A percentile compares a stretch with the other conserved stretches of the same genome.
These are phyloP conservation scores for Protostelium mycophagum DNA, from an alignment of 78 protist species.

Conservation along the genomic window DNA sequence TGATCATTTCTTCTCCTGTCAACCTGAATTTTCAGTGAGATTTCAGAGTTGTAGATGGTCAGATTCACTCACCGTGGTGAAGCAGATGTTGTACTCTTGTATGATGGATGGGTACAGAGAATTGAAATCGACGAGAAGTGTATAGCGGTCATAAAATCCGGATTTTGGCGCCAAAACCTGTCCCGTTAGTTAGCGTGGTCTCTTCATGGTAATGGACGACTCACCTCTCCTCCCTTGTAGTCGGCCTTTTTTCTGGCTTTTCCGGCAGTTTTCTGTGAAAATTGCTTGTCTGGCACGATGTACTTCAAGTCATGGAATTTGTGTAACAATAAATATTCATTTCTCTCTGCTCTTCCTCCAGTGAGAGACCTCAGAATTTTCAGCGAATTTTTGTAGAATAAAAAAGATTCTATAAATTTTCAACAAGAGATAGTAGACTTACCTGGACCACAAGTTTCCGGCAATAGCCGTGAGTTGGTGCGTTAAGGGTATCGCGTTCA, in stretches of 20 bases:
- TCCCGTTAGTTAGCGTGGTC: slow-evolving; percentile 85
- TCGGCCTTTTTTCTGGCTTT: background rate
- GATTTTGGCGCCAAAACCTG: slow-evolving; percentile 93
- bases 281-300: slow-evolving; percentile 84
- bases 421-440: background rate
- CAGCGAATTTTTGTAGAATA: background rate
- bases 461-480: slow-evolving; percentile 88
- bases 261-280: background rate
- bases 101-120: slow-evolving; percentile 99
- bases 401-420: background rate
- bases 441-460: slow-evolving; percentile 90
- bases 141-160: slow-evolving; percentile 90
- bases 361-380: slow-evolving; percentile 59
- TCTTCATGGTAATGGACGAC: background rate
- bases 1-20: background rate
- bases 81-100: slow-evolving; percentile 96
- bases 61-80: slow-evolving; percentile 94
- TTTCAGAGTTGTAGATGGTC: background rate
- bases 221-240: slow-evolving; percentile 3
- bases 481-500: slow-evolving; percentile 87
- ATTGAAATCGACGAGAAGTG: slow-evolving; percentile 98
- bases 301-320: slow-evolving; percentile 80
- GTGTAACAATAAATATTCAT: slow-evolving; percentile 93
- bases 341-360: slow-evolving; percentile 94
- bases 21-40: background rate